Conservation (phyloP, 2,329 filamentous ascomycete genomes). For the Rhinocladiella mackenziei region DNA sequence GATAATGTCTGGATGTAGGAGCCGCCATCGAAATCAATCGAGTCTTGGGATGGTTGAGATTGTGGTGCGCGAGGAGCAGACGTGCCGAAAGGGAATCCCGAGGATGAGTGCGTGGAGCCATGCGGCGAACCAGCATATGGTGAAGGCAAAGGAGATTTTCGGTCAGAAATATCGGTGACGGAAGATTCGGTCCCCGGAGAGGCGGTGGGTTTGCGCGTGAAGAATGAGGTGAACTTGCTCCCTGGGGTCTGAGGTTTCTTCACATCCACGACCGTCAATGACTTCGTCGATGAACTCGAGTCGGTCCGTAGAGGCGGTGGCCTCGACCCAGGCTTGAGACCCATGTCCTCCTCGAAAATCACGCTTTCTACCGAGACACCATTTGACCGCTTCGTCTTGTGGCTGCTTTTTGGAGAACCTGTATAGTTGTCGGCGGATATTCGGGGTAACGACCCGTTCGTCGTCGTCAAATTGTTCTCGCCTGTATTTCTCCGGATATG, state of each 20-base stretch:
- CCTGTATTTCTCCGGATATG: background rate
- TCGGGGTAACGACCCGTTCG: constrained; percentile 12
- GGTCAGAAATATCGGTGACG: constrained; percentile 61
- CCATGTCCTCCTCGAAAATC: constrained; percentile 36
- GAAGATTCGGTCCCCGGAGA: constrained; percentile 56
- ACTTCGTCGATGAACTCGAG: constrained; percentile 37
- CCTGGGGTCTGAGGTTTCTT: constrained; percentile 50
- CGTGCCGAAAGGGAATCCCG: constrained; percentile 24
- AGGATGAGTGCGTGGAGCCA: constrained; percentile 33
- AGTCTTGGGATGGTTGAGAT: constrained; percentile 40
- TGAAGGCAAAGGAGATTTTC: constrained; percentile 56
- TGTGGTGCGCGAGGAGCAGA: constrained; percentile 34
- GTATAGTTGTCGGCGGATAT: constrained; percentile 1
- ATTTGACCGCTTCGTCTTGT: constrained; percentile 14
- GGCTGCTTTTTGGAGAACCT: constrained; percentile 6
- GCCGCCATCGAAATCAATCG: constrained; percentile 44
- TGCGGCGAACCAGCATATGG: constrained; percentile 44
- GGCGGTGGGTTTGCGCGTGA: constrained; percentile 60
- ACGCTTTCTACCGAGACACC: constrained; percentile 15
- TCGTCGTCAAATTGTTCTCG: too few species aligned
- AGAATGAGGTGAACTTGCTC: constrained; percentile 61
- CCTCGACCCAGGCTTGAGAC: constrained; percentile 40
- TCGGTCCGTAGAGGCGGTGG: constrained; percentile 45
- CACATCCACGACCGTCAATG: constrained; percentile 35
- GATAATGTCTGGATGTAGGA: constrained; percentile 35